phyloP scores from a whole-genome alignment of 2,329 filamentous ascomycete species.

The Monosporascus sp. region DNA sequence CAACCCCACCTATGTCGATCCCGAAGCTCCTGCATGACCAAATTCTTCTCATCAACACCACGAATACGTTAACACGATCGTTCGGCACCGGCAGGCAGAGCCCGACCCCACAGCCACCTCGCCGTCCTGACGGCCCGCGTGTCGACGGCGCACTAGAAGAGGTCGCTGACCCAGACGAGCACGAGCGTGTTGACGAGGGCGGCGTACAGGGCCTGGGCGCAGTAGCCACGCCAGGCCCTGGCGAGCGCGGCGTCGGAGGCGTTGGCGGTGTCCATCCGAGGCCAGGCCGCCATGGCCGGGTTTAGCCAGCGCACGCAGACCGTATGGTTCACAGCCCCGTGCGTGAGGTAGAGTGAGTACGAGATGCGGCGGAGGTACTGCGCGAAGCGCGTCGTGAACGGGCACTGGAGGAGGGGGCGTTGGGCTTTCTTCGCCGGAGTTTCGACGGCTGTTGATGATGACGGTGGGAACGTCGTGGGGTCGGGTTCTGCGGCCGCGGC shows the following conservation, averaged over 20 bases:
- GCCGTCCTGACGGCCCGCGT: slow-evolving; percentile 9
- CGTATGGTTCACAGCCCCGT: slow-evolving; percentile 7
- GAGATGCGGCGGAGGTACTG: slow-evolving; percentile 19
- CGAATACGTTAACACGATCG: neutral
- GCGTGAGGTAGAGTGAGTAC: slow-evolving; percentile 18
- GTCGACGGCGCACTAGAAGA: slow-evolving; percentile 17
- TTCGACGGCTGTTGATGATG: neutral
- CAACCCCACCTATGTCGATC: no score
- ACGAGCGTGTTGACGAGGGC: slow-evolving; percentile 6
- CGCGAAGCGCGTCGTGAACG: slow-evolving; percentile 16
- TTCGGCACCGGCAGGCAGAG: neutral
- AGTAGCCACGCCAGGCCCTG: neutral
- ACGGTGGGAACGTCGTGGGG: neutral
- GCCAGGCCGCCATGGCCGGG: neutral
- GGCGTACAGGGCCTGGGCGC: neutral
- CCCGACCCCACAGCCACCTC: slow-evolving; percentile 11
- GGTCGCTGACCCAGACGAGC: slow-evolving; percentile 18
- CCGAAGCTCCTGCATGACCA: no score
- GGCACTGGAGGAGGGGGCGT: slow-evolving; percentile 10
- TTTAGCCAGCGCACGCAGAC: slow-evolving; percentile 1
- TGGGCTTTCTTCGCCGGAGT: no score
- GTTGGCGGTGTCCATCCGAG: neutral
- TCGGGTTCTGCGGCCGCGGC: neutral
- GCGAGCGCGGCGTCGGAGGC: neutral
- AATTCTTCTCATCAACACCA: neutral